Evolutionary conservation across 1,284 basidiomycete species (phyloP).

Genomic region (Marasmius fiardii): DNA sequence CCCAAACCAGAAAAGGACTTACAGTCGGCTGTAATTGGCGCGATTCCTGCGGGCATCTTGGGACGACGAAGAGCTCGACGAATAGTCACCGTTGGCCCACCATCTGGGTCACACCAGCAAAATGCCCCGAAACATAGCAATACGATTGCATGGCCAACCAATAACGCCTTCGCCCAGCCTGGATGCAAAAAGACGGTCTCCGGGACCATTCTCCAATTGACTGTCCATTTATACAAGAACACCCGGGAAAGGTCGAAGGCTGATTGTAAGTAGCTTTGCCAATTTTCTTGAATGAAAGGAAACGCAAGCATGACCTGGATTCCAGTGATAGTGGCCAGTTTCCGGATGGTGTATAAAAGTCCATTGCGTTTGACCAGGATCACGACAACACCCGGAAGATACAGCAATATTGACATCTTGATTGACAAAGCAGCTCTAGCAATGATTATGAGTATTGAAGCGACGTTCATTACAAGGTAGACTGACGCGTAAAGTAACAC

Average conservation of each 20-base stretch:
- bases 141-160: slow-evolving; percentile 62
- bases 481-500: slow-evolving; percentile 70
- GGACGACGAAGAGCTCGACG: slow-evolving; percentile 54
- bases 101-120: slow-evolving; percentile 69
- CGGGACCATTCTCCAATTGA: slow-evolving; percentile 91
- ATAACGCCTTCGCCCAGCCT: slow-evolving; percentile 59
- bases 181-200: slow-evolving; percentile 73
- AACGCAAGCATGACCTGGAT: slow-evolving; percentile 66
- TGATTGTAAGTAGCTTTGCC: slow-evolving; percentile 63
- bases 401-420: slow-evolving; percentile 97
- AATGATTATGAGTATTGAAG: slow-evolving; percentile 2
- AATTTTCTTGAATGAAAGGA: slow-evolving; percentile 69
- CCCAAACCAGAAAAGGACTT: slow-evolving; percentile 20
- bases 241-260: slow-evolving; percentile 89
- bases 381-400: slow-evolving; percentile 84
- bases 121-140: slow-evolving; percentile 69
- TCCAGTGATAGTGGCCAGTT: slow-evolving; percentile 49
- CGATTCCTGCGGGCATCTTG: slow-evolving; percentile 39
- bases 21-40: slow-evolving; percentile 59
- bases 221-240: slow-evolving; percentile 97
- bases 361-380: slow-evolving; percentile 77
- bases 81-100: slow-evolving; percentile 59
- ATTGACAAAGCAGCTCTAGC: slow-evolving; percentile 81
- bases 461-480: slow-evolving; percentile 20
- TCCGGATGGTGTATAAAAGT: slow-evolving; percentile 49